Percentiles rank a stretch among this genome's conserved stretches.
Evolutionary conservation across 2,329 filamentous ascomycete genomes (phyloP).

Genomic region (Thelonectria rubi): DNA sequence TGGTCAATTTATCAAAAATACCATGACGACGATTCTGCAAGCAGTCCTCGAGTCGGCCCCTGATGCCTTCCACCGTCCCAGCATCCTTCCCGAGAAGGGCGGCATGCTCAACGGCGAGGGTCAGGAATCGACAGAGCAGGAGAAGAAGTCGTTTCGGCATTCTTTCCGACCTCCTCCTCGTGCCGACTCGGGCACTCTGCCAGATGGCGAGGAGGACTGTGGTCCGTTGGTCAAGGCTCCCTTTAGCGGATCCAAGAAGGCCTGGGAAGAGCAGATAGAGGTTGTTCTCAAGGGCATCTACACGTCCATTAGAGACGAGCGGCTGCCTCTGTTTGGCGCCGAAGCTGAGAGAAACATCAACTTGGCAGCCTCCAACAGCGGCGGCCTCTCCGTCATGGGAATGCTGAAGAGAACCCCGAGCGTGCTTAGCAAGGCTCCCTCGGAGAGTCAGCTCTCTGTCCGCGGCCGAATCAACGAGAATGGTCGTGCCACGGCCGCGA

Average conservation of each 20-base stretch:
- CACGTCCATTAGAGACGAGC: constrained; percentile 84
- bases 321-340: constrained; percentile 85
- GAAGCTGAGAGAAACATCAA: constrained; percentile 55
- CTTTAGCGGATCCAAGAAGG: constrained; percentile 77
- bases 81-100: constrained; percentile 60
- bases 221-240: constrained; percentile 81
- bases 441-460: constrained; percentile 75
- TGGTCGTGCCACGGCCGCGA: constrained; percentile 62
- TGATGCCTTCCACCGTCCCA: constrained; percentile 69
- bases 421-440: constrained; percentile 91
- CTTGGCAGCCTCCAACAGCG: constrained; percentile 60
- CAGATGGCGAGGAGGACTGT: constrained; percentile 58
- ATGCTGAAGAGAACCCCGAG: constrained; percentile 88
- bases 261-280: constrained; percentile 91
- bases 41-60: constrained; percentile 78
- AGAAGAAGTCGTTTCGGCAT: constrained; percentile 53
- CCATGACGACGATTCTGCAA: constrained; percentile 86
- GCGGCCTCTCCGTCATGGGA: constrained; percentile 76
- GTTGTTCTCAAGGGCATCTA: constrained; percentile 93
- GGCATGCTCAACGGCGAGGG: constrained; percentile 46
- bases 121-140: constrained; percentile 48
- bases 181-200: constrained; percentile 52
- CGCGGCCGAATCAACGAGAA: constrained; percentile 76
- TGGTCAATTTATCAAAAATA: constrained; percentile 95
- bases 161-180: constrained; percentile 63